Percentiles rank a stretch among this genome's conserved stretches.
These are phyloP conservation scores for Alternaria burnsii DNA, from an alignment of 2,329 filamentous ascomycete genomes.

Conservation along the genomic window DNA sequence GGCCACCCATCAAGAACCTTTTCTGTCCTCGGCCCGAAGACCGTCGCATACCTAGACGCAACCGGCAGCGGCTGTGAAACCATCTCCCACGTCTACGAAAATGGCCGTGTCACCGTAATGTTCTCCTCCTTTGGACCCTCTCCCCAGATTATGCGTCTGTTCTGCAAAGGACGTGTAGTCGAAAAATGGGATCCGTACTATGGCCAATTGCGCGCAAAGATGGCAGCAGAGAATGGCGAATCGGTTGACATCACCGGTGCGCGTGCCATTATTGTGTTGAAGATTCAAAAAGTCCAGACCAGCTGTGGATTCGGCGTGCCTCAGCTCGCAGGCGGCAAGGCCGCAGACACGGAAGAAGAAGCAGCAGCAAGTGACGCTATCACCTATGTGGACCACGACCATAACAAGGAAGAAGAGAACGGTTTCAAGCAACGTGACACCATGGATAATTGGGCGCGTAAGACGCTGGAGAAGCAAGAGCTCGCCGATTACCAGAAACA, in stretches of 20 bases:
- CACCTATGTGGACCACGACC: constrained; percentile 31
- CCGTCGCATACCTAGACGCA: constrained; percentile 75
- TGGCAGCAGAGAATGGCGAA: constrained; percentile 50
- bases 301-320: constrained; percentile 73
- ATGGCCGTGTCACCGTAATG: constrained; percentile 77
- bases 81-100: constrained; percentile 78
- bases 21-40: constrained; percentile 65
- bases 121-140: constrained; percentile 71
- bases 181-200: constrained; percentile 64
- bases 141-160: constrained; percentile 71
- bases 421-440: constrained; percentile 59
- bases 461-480: constrained; percentile 59
- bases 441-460: constrained; percentile 61
- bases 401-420: constrained; percentile 18
- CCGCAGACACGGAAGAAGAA: constrained; percentile 13
- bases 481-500: constrained; percentile 65
- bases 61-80: constrained; percentile 81
- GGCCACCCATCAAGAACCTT: constrained; percentile 71
- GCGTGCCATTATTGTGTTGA: constrained; percentile 67
- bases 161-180: constrained; percentile 66
- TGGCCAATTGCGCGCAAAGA: constrained; percentile 48
- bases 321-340: constrained; percentile 49
- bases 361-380: constrained; percentile 25
- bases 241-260: constrained; percentile 35
- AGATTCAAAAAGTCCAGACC: constrained; percentile 71